Percentiles rank a stretch among this genome's conserved stretches.
Conservation (phyloP, 352 stramenopile species). For the Plasmopara halstedii region DNA sequence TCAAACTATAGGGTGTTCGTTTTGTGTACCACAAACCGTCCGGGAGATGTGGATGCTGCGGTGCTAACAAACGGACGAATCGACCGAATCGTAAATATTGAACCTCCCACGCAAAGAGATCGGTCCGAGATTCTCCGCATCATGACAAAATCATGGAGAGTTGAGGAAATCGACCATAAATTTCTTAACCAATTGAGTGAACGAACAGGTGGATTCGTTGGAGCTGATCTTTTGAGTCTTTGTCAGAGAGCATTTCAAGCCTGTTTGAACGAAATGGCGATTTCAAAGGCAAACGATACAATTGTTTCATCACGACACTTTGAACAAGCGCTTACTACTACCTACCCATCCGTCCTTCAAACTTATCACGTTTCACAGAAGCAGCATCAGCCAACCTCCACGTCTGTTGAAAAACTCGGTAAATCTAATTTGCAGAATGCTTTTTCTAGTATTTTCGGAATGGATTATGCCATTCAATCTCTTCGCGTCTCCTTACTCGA, state of each 20-base stretch:
- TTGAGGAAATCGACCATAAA: conserved; percentile 29
- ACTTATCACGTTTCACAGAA: conserved; percentile 90
- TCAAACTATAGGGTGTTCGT: conserved; percentile 46
- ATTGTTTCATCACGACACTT: conserved; percentile 37
- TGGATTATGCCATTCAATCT: conserved; percentile 94
- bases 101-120: conserved; percentile 88
- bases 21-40: conserved; percentile 65
- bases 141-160: conserved; percentile 82
- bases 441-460: conserved; percentile 90
- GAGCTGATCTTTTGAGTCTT: conserved; percentile 72
- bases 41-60: conserved; percentile 84
- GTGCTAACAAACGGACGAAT: conserved; percentile 95
- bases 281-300: background rate
- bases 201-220: conserved; percentile 94
- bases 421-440: conserved; percentile 1
- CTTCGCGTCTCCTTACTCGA: conserved; percentile 96
- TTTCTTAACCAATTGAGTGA: conserved; percentile 89
- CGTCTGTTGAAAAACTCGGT: conserved; percentile 17
- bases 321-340: conserved; percentile 84
- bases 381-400: conserved; percentile 25
- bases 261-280: conserved; percentile 38
- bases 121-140: conserved; percentile 89
- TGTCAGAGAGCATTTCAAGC: conserved; percentile 65
- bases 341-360: conserved; percentile 94
- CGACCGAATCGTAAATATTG: conserved; percentile 93